Evolutionary conservation across 2,329 filamentous ascomycete genomes (phyloP).

Genomic region (Arthrinium phaeospermum): DNA sequence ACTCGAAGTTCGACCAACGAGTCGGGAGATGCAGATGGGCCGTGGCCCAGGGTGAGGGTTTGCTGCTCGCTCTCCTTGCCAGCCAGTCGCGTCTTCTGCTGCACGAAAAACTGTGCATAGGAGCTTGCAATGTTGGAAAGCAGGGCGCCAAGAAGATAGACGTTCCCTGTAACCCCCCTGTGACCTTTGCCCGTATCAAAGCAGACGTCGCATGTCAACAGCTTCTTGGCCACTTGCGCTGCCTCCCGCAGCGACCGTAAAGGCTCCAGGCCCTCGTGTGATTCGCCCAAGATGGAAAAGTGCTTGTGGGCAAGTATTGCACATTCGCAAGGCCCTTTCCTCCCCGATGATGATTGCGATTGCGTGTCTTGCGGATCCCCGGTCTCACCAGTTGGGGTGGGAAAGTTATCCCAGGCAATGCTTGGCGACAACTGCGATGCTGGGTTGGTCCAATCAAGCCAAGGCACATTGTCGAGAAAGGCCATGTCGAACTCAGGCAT

Average conservation of each 20-base stretch:
- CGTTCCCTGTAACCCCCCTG: neutral
- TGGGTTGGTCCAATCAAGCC: slow-evolving; percentile 11
- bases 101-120: slow-evolving; percentile 6
- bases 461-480: neutral
- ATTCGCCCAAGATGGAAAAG: neutral
- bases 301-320: slow-evolving; percentile 9
- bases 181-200: slow-evolving; percentile 16
- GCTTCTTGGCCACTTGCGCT: slow-evolving; percentile 6
- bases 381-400: neutral
- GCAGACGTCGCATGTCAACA: slow-evolving; percentile 3
- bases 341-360: neutral
- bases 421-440: slow-evolving; percentile 7
- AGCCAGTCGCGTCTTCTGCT: slow-evolving; percentile 7
- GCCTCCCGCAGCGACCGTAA: slow-evolving; percentile 13
- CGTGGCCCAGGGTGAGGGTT: neutral
- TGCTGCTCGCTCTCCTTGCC: neutral
- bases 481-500: slow-evolving; percentile 6
- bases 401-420: slow-evolving; percentile 13
- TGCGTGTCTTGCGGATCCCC: neutral
- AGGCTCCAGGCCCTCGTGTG: neutral
- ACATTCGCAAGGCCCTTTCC: neutral
- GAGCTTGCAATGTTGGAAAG: slow-evolving; percentile 8
- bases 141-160: neutral
- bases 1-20: slow-evolving; percentile 1
- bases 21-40: neutral